These are phyloP conservation scores for Beauveria pseudobassiana DNA, from an alignment of 2,329 filamentous ascomycete species.

Conservation along the genomic window DNA sequence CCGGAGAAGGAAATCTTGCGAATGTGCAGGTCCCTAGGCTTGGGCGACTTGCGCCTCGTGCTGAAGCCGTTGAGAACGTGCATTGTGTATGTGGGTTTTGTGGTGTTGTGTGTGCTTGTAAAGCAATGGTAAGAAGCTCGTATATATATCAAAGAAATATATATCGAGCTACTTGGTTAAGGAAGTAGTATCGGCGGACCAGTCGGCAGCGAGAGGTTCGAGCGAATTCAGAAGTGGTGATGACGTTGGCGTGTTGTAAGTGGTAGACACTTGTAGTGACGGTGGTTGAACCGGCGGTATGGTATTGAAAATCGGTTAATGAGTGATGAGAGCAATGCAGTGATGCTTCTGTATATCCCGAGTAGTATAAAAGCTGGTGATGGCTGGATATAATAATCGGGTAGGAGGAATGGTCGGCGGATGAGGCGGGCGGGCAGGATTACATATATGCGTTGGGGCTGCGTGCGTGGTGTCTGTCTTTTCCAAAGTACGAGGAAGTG, in stretches of 20 bases:
- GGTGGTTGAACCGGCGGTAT: not conserved
- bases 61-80: constrained; percentile 30
- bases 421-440: constrained; percentile 8
- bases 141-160: constrained; percentile 6
- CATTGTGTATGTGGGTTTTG: constrained; percentile 21
- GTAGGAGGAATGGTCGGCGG: not conserved
- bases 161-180: constrained; percentile 4
- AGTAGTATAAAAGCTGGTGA: not conserved
- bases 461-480: not conserved
- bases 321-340: not conserved
- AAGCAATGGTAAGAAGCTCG: constrained; percentile 1
- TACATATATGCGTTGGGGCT: constrained; percentile 9
- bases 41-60: constrained; percentile 28
- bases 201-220: not conserved
- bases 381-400: not conserved
- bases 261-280: not conserved
- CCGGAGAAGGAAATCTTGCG: constrained; percentile 35
- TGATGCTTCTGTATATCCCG: not conserved
- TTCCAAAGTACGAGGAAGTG: not conserved
- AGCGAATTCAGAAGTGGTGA: not conserved
- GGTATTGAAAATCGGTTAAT: not conserved
- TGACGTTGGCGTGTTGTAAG: not conserved
- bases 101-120: not conserved
- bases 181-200: not conserved
- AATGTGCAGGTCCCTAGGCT: constrained; percentile 30